A percentile compares a stretch with the other conserved stretches of the same genome.
Evolutionary conservation across 2,329 filamentous ascomycete species (phyloP).

Genomic region (Colletotrichum kahawae): DNA sequence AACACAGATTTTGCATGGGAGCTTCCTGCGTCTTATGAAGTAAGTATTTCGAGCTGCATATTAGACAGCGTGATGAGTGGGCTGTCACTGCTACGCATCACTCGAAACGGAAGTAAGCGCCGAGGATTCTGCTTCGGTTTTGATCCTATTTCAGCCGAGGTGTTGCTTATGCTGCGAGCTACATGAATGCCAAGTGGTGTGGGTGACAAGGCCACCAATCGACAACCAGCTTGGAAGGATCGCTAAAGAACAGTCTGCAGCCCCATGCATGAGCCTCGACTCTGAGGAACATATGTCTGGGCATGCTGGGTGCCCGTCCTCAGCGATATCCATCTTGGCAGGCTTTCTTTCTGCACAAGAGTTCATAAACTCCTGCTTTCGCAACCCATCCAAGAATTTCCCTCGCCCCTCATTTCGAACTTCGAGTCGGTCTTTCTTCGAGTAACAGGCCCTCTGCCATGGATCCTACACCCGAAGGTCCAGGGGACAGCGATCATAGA

Average conservation of each 20-base stretch:
- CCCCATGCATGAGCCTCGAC: too few relatives aligned
- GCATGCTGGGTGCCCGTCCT: not conserved
- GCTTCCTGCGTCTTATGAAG: not conserved
- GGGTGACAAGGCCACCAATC: not conserved
- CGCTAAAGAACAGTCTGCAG: not conserved
- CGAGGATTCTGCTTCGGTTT: not conserved
- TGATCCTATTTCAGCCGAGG: not conserved
- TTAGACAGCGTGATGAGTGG: too few relatives aligned
- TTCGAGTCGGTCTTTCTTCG: too few relatives aligned
- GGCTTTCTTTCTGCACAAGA: fast-evolving
- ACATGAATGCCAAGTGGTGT: not conserved
- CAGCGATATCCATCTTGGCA: not conserved
- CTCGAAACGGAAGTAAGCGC: not conserved
- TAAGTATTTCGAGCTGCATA: not conserved
- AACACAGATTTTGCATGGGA: not conserved
- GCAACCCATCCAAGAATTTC: not conserved
- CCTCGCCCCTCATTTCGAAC: too few relatives aligned
- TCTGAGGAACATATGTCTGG: not conserved
- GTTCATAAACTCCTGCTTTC: not conserved
- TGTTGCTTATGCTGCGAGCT: not conserved
- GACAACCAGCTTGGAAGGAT: fast-evolving
- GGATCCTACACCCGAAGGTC: too few relatives aligned
- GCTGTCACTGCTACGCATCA: too few relatives aligned
- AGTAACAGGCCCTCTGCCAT: not conserved
- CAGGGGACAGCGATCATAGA: too few relatives aligned